Percentiles rank a stretch among this genome's conserved stretches.
Conservation (phyloP, 1,139 yeast species). For the Geotrichum siamense region DNA sequence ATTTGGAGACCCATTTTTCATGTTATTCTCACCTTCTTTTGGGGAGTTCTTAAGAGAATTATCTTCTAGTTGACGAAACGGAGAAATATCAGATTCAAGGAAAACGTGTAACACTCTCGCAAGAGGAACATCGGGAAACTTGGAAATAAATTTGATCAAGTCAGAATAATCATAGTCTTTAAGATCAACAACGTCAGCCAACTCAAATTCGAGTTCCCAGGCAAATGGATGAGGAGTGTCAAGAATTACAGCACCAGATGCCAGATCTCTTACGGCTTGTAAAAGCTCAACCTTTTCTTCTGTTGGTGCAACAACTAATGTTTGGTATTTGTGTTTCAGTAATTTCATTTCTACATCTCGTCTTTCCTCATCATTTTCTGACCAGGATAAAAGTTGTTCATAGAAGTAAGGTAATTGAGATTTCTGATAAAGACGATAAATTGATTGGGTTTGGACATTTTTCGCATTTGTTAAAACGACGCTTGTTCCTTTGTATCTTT, state of each 20-base stretch:
- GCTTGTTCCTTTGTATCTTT: constrained; percentile 23
- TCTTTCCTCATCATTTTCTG: constrained; percentile 54
- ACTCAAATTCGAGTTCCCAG: constrained; percentile 73
- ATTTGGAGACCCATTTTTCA: constrained; percentile 14
- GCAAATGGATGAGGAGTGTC: constrained; percentile 54
- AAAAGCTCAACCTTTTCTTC: constrained; percentile 40
- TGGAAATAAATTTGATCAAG: constrained; percentile 45
- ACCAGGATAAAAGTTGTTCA: constrained; percentile 48
- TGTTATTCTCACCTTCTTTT: constrained; percentile 8
- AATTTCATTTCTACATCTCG: constrained; percentile 52
- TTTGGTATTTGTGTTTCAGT: constrained; percentile 49
- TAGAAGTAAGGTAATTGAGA: constrained; percentile 51
- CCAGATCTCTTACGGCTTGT: constrained; percentile 47
- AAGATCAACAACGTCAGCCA: constrained; percentile 54
- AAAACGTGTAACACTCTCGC: constrained; percentile 45
- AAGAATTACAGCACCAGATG: constrained; percentile 68
- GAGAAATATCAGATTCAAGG: constrained; percentile 58
- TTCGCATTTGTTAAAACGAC: constrained; percentile 28
- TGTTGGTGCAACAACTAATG: constrained; percentile 44
- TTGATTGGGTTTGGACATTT: constrained; percentile 8
- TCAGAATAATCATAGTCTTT: constrained; percentile 44
- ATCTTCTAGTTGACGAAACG: constrained; percentile 35
- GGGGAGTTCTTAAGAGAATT: neutral
- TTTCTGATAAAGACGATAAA: constrained; percentile 28
- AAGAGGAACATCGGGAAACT: constrained; percentile 57